These are phyloP conservation scores for Clitopilus passeckerianus DNA, from an alignment of 768 basidiomycete species.

Conservation along the genomic window DNA sequence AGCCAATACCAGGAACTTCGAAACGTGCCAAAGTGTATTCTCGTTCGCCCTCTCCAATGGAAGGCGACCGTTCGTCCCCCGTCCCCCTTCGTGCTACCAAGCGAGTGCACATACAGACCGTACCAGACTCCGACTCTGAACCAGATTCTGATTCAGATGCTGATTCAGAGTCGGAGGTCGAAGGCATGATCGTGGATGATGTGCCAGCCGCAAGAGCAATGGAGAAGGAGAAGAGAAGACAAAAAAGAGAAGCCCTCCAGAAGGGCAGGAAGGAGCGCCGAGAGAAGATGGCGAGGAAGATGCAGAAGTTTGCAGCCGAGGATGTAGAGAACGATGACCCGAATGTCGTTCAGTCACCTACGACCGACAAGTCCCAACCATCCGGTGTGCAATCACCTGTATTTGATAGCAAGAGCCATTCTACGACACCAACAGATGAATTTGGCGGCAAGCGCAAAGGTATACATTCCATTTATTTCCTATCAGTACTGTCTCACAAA, in stretches of 20 bases:
- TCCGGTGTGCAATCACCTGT: neutral
- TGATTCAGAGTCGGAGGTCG: constrained; percentile 42
- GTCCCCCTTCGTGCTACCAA: constrained; percentile 2
- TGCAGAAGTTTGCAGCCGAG: constrained; percentile 16
- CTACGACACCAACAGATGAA: constrained; percentile 14
- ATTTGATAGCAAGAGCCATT: constrained; percentile 14
- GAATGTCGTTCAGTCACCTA: constrained; percentile 9
- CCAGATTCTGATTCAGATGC: neutral
- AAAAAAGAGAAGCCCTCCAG: constrained; percentile 25
- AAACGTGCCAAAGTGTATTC: constrained; percentile 12
- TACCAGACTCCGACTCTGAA: neutral
- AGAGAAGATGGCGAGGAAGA: constrained; percentile 22
- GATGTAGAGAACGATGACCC: constrained; percentile 10
- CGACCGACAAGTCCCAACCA: neutral
- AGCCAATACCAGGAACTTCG: neutral
- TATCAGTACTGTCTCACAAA: neutral
- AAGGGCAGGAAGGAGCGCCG: constrained; percentile 26
- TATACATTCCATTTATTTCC: constrained; percentile 13
- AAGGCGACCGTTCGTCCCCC: neutral
- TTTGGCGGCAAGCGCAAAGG: constrained; percentile 43
- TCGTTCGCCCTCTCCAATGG: constrained; percentile 8
- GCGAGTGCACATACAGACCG: constrained; percentile 13
- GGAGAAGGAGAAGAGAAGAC: constrained; percentile 15
- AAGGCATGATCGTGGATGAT: constrained; percentile 46
- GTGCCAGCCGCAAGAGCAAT: constrained; percentile 15